Base-by-base conservation (phyloP, 1,284 basidiomycete genomes). In the Sporisorium graminicola region DNA sequence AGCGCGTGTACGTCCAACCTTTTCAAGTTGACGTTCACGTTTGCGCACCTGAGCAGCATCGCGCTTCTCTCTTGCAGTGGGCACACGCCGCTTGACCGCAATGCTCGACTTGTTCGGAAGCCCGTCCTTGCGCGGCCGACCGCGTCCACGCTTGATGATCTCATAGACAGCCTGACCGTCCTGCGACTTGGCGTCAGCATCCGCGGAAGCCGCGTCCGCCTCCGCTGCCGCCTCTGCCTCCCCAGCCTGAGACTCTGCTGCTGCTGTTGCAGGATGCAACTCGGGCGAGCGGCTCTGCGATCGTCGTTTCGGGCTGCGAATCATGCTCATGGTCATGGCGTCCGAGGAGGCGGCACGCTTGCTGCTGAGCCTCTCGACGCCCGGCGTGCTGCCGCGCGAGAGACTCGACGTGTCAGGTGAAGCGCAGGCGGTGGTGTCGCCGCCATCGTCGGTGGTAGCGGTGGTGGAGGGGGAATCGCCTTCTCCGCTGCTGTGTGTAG, bases 231-330 rank as follows among this genome's bases (percentile, higher is more conserved):
- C 18, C 0, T 29, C 55, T 8, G 49, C 33, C 13, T 58, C 59
- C 22, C 47, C 46, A 8, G 47, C 3, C 20, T 61, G 40, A 10
- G 65, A 46, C 16, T 51, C 62, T 3, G 65, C 27, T 13, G 26
- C 26, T 3, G 65, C 22, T 8, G 26, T 16, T 9, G 44, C 44
- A 43, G 54, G 37, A 31, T 58, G 42, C 9, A 61, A 24, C 24
- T 62, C 75, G 22, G 78, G 76, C 22, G 78, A 80, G 29, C 78
- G 46, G 56, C 76, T 78, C 50, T 72, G 62, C n/a, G 76, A 78
- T 2, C 76, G 73, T 29, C 78, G 57, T 58, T 80, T 80, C n/a
- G 77, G 76, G 56, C 76, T 80, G 37, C 78, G 75, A 26, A 78
- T 72, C 55, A 63, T 69, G 58, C 63, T 67, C 65, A 72, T 70